phyloP scores from a whole-genome alignment of 139 green algal genomes.

The Tetradesmus obliquus region DNA sequence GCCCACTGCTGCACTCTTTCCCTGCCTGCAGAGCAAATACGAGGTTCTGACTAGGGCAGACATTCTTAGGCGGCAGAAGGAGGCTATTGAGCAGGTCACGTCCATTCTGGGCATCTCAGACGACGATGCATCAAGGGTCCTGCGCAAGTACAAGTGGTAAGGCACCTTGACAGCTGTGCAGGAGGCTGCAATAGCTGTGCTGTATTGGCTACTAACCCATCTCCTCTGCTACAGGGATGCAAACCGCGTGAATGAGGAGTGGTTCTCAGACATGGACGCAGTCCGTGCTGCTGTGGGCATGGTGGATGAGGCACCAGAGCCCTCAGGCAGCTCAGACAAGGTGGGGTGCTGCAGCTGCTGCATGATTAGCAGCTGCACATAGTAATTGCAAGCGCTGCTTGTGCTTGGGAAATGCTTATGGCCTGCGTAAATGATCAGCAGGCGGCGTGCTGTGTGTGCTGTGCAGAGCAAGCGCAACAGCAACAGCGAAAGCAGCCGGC shows the following conservation, averaged over 20 bases:
- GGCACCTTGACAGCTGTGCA: slow-evolving; percentile 12
- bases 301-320: slow-evolving; percentile 53
- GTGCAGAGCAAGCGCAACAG: neutral
- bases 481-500: neutral
- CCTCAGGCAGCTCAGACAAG: slow-evolving; percentile 12
- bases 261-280: slow-evolving; percentile 86
- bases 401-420: neutral
- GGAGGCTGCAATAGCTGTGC: neutral
- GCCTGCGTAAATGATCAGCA: neutral
- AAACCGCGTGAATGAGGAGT: slow-evolving; percentile 88
- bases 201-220: neutral
- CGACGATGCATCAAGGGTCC: slow-evolving; percentile 72
- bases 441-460: neutral
- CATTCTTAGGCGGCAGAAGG: slow-evolving; percentile 52
- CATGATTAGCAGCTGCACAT: neutral
- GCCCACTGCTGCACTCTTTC: neutral
- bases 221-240: slow-evolving; percentile 71
- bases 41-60: slow-evolving; percentile 45
- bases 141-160: slow-evolving; percentile 87
- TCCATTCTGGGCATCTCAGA: slow-evolving; percentile 71
- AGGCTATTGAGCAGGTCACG: slow-evolving; percentile 57
- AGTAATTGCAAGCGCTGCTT: neutral
- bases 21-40: slow-evolving; percentile 35
- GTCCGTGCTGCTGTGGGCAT: slow-evolving; percentile 82
- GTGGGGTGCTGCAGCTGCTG: slow-evolving; percentile 14